Percentiles rank a stretch among this genome's conserved stretches.
These are phyloP conservation scores for Talaromyces verruculosus DNA, from an alignment of 2,329 filamentous ascomycete species.

Conservation along the genomic window DNA sequence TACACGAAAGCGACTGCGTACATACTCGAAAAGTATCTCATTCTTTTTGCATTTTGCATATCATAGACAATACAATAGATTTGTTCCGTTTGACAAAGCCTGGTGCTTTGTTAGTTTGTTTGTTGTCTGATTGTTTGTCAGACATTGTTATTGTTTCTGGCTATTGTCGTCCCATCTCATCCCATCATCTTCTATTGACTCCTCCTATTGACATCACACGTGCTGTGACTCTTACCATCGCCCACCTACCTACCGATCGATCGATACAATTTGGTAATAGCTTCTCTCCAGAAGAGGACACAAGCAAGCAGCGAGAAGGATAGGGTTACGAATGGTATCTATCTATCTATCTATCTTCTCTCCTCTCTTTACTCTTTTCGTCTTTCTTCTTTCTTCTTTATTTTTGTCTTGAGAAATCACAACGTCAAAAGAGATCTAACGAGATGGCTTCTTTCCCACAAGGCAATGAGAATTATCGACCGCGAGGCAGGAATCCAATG, in stretches of 20 bases:
- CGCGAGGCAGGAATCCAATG: conserved; percentile 16
- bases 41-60: neutral
- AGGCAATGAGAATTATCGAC: neutral
- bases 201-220: conserved; percentile 5
- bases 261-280: neutral
- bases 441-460: neutral
- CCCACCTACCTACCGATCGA: neutral
- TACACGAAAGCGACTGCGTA: neutral
- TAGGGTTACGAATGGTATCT: conserved; percentile 13
- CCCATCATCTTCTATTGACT: conserved; percentile 8
- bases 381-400: neutral
- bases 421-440: neutral
- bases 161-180: neutral
- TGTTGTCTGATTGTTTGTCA: neutral
- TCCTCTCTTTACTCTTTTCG: neutral
- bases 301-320: neutral
- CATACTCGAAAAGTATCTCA: neutral
- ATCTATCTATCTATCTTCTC: neutral
- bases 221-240: neutral
- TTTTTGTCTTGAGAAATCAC: too few relatives aligned
- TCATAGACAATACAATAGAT: neutral
- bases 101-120: conserved; percentile 9
- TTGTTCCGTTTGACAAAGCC: conserved; percentile 1
- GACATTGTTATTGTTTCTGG: neutral
- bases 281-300: neutral